Evolutionary conservation across 2,329 filamentous ascomycete species (phyloP).

Genomic region (Achaetomium macrosporum): DNA sequence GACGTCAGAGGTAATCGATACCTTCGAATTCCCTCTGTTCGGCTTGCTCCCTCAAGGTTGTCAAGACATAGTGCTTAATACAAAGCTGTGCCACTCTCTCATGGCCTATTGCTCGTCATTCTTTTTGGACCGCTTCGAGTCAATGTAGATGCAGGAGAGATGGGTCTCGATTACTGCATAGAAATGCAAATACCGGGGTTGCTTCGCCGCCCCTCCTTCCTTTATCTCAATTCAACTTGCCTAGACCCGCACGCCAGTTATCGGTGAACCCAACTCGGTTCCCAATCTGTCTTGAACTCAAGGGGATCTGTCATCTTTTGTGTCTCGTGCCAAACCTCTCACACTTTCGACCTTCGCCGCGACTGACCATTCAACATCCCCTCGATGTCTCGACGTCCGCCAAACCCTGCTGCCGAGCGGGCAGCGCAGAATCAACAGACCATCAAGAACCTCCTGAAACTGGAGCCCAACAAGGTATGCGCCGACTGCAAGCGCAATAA

Average conservation of each 20-base stretch:
- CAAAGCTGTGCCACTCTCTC: too few relatives aligned
- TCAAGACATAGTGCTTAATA: too few relatives aligned
- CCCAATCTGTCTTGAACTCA: conserved; percentile 4
- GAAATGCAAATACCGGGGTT: background rate
- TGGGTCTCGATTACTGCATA: too few relatives aligned
- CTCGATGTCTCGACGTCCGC: conserved; percentile 69
- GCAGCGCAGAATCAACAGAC: conserved; percentile 85
- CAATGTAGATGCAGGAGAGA: too few relatives aligned
- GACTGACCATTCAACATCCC: background rate
- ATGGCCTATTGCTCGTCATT: too few relatives aligned
- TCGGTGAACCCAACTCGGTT: conserved; percentile 2
- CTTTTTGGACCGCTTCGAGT: too few relatives aligned
- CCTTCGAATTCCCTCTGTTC: too few relatives aligned
- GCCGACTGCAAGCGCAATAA: conserved; percentile 99
- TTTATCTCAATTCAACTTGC: background rate
- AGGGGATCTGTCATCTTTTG: background rate
- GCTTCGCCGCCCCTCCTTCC: too few relatives aligned
- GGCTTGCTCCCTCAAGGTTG: too few relatives aligned
- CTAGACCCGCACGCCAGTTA: conserved; percentile 2
- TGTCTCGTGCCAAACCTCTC: background rate
- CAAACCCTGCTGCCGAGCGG: conserved; percentile 73
- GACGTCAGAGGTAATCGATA: too few relatives aligned
- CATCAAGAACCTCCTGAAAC: conserved; percentile 89
- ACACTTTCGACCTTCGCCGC: background rate
- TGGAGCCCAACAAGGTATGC: conserved; percentile 94